Evolutionary conservation across 306 rosid genomes (phyloP).

Genomic region (Trichosanthes cucumerina): DNA sequence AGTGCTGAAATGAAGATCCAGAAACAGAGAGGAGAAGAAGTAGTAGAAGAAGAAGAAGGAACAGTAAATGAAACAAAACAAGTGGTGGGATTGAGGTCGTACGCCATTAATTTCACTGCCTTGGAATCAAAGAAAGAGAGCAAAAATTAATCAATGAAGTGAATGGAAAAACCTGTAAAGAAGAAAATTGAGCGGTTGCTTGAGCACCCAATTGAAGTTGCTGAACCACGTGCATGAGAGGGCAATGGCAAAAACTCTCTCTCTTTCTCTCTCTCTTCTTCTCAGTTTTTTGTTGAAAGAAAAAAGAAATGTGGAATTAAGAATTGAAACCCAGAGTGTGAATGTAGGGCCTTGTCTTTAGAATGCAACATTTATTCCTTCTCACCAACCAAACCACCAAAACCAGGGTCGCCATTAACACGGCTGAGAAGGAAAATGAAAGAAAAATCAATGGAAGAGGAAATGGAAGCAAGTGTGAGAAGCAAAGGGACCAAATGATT

Average conservation of each 20-base stretch:
- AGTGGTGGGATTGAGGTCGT: conserved; percentile 12
- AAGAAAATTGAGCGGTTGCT: conserved; percentile 23
- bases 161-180: conserved; percentile 29
- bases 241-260: neutral
- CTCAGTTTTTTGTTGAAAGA: neutral
- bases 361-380: conserved; percentile 59
- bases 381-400: conserved; percentile 47
- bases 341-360: conserved; percentile 37
- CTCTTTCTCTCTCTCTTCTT: conserved; percentile 1
- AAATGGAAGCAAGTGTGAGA: neutral
- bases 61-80: neutral
- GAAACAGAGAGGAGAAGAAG: neutral
- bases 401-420: conserved; percentile 24
- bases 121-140: conserved; percentile 26
- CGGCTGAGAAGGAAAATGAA: neutral
- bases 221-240: conserved; percentile 67
- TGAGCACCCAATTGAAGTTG: conserved; percentile 33
- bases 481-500: neutral
- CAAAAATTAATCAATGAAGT: conserved; percentile 36
- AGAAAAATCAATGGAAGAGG: neutral
- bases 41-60: conserved; percentile 15
- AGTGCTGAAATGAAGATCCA: conserved; percentile 31
- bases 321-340: conserved; percentile 3
- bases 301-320: conserved; percentile 12
- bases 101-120: neutral